Evolutionary conservation across 495 filamentous ascomycete species (phyloP).

Genomic region (Elaphomyces granulatus): DNA sequence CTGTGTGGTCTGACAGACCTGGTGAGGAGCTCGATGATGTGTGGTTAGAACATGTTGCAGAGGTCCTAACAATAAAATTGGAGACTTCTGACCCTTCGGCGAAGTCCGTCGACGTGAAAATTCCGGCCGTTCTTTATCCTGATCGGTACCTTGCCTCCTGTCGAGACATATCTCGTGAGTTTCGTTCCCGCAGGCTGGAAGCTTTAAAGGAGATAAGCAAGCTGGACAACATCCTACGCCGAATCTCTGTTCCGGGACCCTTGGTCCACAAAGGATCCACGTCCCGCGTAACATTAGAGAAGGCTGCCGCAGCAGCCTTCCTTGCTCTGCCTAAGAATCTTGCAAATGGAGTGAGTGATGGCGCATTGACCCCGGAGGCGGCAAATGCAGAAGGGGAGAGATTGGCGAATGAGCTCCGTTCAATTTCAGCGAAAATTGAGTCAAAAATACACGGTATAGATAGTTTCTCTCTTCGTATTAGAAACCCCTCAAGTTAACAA

Average conservation of each 20-base stretch:
- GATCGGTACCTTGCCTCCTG: constrained; percentile 60
- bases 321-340: constrained; percentile 14
- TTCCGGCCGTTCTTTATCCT: constrained; percentile 58
- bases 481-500: neutral
- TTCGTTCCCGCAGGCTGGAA: constrained; percentile 26
- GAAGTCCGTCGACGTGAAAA: constrained; percentile 42
- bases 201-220: constrained; percentile 26
- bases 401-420: constrained; percentile 25
- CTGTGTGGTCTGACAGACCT: constrained; percentile 44
- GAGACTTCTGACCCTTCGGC: constrained; percentile 28
- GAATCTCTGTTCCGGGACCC: constrained; percentile 16
- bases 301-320: constrained; percentile 19
- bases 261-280: constrained; percentile 15
- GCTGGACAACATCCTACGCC: constrained; percentile 24
- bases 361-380: constrained; percentile 6
- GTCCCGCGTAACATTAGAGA: constrained; percentile 21
- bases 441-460: constrained; percentile 35
- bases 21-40: constrained; percentile 38
- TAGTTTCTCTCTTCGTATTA: constrained; percentile 1
- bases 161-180: constrained; percentile 37
- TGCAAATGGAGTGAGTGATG: constrained; percentile 11
- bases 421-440: constrained; percentile 30
- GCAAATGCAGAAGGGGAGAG: constrained; percentile 16
- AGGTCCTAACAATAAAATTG: constrained; percentile 54
- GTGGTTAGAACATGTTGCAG: constrained; percentile 41